Conservation (phyloP, 2,329 filamentous ascomycete species). For the Apiospora aurea region DNA sequence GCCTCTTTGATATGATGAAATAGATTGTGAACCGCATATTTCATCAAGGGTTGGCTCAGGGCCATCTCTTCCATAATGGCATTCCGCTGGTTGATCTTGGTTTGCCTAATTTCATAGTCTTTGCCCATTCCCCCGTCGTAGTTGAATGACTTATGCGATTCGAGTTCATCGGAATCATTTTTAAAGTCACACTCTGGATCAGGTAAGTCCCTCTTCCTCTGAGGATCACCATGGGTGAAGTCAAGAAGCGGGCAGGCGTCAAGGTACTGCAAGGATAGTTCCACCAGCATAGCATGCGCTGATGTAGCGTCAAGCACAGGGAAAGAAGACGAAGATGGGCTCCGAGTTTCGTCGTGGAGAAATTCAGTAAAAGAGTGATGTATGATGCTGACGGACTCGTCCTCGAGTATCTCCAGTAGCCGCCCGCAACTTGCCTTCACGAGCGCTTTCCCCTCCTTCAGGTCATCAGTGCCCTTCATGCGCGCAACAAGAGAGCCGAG, state of each 20-base stretch:
- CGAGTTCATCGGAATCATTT: not conserved
- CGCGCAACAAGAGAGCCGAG: slow-evolving; percentile 35
- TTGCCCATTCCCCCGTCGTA: not conserved
- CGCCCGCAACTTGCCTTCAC: slow-evolving; percentile 50
- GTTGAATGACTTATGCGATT: not conserved
- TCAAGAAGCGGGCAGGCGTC: not conserved
- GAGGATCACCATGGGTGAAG: not conserved
- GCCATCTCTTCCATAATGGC: not conserved
- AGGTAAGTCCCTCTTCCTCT: too few relatives aligned
- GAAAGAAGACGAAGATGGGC: not conserved
- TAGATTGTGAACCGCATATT: not conserved
- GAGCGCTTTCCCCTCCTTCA: slow-evolving; percentile 45
- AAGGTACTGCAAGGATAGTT: slow-evolving; percentile 22
- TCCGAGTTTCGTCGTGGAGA: slow-evolving; percentile 34
- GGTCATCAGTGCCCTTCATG: slow-evolving; percentile 33
- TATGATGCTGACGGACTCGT: slow-evolving; percentile 52
- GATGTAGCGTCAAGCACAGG: slow-evolving; percentile 16
- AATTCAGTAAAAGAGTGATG: slow-evolving; percentile 59
- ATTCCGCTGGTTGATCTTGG: not conserved
- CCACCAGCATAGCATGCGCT: slow-evolving; percentile 21
- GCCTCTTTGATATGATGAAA: not conserved
- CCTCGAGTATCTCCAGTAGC: slow-evolving; percentile 51
- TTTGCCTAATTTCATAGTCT: not conserved
- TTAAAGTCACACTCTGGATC: not conserved
- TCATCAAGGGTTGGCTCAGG: not conserved